phyloP scores from a whole-genome alignment of 176 grass and related monocot species.

The Paspalum vaginatum region DNA sequence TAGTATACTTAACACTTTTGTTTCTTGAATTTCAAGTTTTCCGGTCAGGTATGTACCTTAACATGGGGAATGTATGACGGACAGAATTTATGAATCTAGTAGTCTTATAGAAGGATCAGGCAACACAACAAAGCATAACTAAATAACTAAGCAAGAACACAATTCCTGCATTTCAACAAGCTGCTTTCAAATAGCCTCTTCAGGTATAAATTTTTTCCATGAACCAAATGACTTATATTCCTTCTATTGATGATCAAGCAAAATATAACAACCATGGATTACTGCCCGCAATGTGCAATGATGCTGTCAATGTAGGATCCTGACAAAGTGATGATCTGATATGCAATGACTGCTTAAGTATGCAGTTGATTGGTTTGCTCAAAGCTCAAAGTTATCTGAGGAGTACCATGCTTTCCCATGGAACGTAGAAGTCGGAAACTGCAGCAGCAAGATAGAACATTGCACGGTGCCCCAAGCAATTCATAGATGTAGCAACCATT shows the following conservation, averaged over 20 bases:
- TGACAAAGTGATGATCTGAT: not conserved
- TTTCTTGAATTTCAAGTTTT: slow-evolving; percentile 22
- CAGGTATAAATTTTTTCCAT: not conserved
- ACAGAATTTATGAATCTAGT: not conserved
- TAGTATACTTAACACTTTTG: too few species aligned
- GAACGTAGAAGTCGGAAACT: slow-evolving; percentile 96
- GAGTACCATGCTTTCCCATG: slow-evolving; percentile 89
- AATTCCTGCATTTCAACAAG: not conserved
- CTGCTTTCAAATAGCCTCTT: not conserved
- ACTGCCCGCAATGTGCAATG: not conserved
- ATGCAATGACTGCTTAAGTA: not conserved
- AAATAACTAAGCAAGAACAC: not conserved
- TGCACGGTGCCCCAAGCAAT: slow-evolving; percentile 51
- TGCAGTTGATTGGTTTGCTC: slow-evolving; percentile 16
- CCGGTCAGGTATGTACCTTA: not conserved
- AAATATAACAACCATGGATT: slow-evolving; percentile 3
- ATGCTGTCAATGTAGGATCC: too few species aligned
- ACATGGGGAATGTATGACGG: not conserved
- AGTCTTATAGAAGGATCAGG: not conserved
- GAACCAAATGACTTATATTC: not conserved
- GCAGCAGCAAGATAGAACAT: slow-evolving; percentile 91
- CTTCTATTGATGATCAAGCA: not conserved
- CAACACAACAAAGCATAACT: not conserved
- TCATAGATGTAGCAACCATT: slow-evolving; percentile 67
- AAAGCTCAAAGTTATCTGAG: not conserved